These are phyloP conservation scores for Quercus ilex DNA, from an alignment of 306 rosid species.

Conservation along the genomic window DNA sequence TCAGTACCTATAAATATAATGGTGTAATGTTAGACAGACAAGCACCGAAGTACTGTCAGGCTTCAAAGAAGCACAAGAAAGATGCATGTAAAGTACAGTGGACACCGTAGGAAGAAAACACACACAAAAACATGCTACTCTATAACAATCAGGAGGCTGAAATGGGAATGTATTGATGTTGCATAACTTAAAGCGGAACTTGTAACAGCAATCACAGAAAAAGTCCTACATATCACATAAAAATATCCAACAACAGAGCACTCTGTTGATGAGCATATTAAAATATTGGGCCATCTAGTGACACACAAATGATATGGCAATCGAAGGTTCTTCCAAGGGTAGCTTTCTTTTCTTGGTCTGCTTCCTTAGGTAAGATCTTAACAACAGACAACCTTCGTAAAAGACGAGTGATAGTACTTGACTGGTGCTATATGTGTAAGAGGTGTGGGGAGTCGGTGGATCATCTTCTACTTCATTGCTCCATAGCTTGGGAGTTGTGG, in stretches of 20 bases:
- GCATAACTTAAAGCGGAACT: neutral
- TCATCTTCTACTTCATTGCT: no score
- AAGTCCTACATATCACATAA: neutral
- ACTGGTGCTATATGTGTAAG: no score
- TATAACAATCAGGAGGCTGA: neutral
- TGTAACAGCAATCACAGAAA: neutral
- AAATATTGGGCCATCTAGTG: neutral
- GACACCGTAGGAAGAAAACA: neutral
- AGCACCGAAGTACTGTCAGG: neutral
- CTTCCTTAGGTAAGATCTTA: no score
- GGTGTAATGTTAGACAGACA: conserved; percentile 21
- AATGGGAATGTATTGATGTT: neutral
- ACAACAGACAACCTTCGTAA: no score
- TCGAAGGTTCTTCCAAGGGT: no score
- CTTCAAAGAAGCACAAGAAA: neutral
- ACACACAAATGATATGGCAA: neutral
- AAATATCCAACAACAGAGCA: neutral
- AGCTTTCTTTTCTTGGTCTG: no score
- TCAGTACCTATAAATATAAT: conserved; percentile 69
- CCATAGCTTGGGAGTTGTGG: no score
- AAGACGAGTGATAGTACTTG: no score
- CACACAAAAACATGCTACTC: neutral
- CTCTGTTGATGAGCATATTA: neutral
- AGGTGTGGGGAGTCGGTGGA: no score
- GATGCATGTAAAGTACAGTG: neutral